A percentile compares a stretch with the other conserved stretches of the same genome.
These are phyloP conservation scores for Sclerotinia borealis DNA, from an alignment of 2,329 filamentous ascomycete species.

Conservation along the genomic window DNA sequence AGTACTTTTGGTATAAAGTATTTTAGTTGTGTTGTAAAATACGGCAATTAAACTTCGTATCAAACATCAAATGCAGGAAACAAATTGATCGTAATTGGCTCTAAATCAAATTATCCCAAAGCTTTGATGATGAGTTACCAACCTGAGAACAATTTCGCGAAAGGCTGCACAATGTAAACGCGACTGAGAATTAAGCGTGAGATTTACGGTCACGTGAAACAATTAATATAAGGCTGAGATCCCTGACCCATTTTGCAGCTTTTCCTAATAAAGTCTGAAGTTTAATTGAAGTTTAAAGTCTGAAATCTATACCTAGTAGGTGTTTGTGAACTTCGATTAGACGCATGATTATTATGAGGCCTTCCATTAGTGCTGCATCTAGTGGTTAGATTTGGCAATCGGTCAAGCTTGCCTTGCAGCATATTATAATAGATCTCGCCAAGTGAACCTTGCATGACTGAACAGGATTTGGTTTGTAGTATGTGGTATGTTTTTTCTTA, in stretches of 20 bases:
- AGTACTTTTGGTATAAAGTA: background rate
- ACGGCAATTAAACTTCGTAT: background rate
- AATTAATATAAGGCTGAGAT: conserved; percentile 1
- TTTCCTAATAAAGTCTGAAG: background rate
- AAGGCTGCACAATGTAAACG: conserved; percentile 12
- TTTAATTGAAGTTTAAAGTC: background rate
- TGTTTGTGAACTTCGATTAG: background rate
- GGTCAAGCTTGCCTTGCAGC: background rate
- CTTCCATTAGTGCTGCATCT: background rate
- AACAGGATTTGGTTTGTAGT: background rate
- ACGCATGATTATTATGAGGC: background rate
- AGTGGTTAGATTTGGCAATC: background rate
- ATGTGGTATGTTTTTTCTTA: background rate
- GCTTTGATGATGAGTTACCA: conserved; percentile 1
- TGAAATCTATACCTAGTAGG: no score
- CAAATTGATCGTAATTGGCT: background rate
- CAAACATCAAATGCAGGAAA: background rate
- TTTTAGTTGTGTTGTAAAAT: background rate
- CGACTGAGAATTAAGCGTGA: conserved; percentile 6
- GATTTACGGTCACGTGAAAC: background rate
- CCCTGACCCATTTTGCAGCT: background rate
- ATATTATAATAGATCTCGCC: background rate
- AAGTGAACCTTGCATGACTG: background rate
- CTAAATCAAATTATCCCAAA: background rate
- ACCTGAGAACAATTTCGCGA: conserved; percentile 12